Evolutionary conservation across 2,329 filamentous ascomycete species (phyloP).

Genomic region (Cladosporium sphaerospermum): DNA sequence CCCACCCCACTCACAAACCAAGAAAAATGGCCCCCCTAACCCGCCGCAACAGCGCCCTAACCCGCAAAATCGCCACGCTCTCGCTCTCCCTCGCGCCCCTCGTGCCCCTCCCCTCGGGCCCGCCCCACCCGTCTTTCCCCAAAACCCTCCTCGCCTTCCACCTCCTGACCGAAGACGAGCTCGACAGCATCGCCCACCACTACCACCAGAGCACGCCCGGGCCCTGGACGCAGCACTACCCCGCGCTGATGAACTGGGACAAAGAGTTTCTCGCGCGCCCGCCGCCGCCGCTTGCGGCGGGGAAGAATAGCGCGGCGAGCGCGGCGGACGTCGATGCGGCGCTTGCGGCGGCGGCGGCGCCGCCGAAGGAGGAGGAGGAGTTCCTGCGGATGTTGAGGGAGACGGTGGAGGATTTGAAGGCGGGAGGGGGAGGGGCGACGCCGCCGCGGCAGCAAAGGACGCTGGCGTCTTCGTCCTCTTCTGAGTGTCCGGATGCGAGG

Average conservation of each 20-base stretch:
- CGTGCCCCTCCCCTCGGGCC: constrained; percentile 50
- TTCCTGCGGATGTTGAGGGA: constrained; percentile 22
- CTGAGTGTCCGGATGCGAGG: too few relatives aligned
- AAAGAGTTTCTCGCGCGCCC: constrained; percentile 32
- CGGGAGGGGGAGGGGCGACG: not conserved
- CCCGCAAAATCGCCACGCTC: constrained; percentile 59
- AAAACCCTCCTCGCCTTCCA: constrained; percentile 63
- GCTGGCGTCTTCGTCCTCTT: too few relatives aligned
- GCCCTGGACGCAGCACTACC: constrained; percentile 55
- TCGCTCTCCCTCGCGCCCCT: constrained; percentile 60
- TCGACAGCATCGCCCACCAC: constrained; percentile 64
- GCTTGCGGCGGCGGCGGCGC: not conserved
- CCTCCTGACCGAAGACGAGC: constrained; percentile 64
- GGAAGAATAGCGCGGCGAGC: not conserved
- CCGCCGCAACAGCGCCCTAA: constrained; percentile 38
- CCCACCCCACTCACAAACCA: not conserved
- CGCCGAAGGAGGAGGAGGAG: not conserved
- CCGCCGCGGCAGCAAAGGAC: not conserved
- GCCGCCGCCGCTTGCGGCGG: not conserved
- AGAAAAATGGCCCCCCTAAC: constrained; percentile 27
- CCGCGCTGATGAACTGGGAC: constrained; percentile 61
- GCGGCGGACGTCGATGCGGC: constrained; percentile 4
- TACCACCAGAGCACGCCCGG: constrained; percentile 64
- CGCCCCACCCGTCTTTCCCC: constrained; percentile 61
- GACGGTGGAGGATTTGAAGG: constrained; percentile 35